Evolutionary conservation across 1,284 basidiomycete genomes (phyloP).

Genomic region (Lignosus rhinocerotis): DNA sequence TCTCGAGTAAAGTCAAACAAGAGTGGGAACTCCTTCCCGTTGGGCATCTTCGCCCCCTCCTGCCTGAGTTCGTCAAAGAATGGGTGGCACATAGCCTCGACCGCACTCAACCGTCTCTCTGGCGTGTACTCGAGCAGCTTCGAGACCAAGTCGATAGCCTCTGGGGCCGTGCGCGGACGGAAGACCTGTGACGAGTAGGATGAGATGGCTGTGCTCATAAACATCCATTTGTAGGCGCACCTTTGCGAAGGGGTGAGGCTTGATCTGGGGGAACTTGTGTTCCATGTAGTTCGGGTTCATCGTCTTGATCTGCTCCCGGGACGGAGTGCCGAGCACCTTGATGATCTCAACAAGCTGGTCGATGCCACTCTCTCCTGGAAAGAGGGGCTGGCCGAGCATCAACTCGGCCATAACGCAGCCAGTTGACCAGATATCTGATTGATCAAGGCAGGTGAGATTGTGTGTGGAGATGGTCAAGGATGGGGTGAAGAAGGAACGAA

Average conservation of each 20-base stretch:
- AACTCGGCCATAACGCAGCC: conserved; percentile 99
- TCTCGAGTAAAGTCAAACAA: conserved; percentile 97
- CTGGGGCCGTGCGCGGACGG: conserved; percentile 93
- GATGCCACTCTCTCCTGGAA: conserved; percentile 99
- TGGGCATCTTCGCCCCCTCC: conserved; percentile 92
- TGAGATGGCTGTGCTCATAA: conserved; percentile 10
- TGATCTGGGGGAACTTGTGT: conserved; percentile 99
- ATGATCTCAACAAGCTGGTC: conserved; percentile 99
- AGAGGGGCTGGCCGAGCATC: conserved; percentile 98
- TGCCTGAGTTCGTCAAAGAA: conserved; percentile 97
- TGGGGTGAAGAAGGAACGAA: conserved; percentile 40
- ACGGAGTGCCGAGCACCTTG: conserved; percentile 98
- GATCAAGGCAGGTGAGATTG: conserved; percentile 1
- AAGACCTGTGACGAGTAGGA: conserved; percentile 71
- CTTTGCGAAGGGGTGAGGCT: conserved; percentile 95
- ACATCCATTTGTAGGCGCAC: conserved; percentile 39
- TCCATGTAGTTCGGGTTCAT: conserved; percentile 99
- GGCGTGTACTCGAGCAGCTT: conserved; percentile 98
- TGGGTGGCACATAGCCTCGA: conserved; percentile 93
- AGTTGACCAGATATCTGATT: conserved; percentile 96
- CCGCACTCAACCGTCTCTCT: conserved; percentile 85
- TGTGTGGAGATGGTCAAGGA: not conserved
- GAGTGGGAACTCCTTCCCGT: conserved; percentile 92
- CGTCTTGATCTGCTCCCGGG: conserved; percentile 99
- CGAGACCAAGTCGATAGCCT: conserved; percentile 95